Percentiles rank a stretch among this genome's conserved stretches.
Conservation (phyloP, 116 monocot species). For the Phalaenopsis hybrid region DNA sequence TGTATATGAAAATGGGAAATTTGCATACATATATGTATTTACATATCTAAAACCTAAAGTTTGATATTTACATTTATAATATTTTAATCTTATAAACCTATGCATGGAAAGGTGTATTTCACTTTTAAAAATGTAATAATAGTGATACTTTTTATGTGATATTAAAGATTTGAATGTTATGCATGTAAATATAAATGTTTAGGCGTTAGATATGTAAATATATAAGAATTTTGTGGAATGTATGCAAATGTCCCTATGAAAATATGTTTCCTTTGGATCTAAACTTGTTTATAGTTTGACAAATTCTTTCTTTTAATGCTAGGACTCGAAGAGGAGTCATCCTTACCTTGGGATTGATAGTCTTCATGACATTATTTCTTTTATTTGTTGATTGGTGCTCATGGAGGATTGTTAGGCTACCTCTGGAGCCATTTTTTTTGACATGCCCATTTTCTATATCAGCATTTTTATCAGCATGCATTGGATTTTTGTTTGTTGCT, state of each 20-base stretch:
- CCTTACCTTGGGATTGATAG: conserved; percentile 47
- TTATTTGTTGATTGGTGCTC: conserved; percentile 78
- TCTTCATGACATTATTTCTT: conserved; percentile 49
- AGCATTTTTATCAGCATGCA: conserved; percentile 46
- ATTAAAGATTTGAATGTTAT: no score
- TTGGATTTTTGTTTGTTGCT: conserved; percentile 73
- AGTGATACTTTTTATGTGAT: no score
- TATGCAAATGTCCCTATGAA: not conserved
- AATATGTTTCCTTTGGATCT: conserved; percentile 3
- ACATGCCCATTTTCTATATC: conserved; percentile 65
- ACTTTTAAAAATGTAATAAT: no score
- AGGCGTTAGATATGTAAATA: no score
- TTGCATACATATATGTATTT: no score
- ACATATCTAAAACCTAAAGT: no score
- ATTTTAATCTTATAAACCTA: no score
- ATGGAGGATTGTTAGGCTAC: conserved; percentile 84
- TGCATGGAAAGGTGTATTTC: no score
- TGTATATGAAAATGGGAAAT: no score
- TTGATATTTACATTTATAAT: no score
- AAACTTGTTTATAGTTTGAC: conserved; percentile 9
- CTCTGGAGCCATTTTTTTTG: conserved; percentile 68
- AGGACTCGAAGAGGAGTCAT: conserved; percentile 60
- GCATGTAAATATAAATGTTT: no score
- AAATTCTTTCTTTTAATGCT: conserved; percentile 17
- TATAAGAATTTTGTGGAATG: no score